Evolutionary conservation across 257 asterid species (phyloP).

Genomic region (Nicotiana benthamiana): DNA sequence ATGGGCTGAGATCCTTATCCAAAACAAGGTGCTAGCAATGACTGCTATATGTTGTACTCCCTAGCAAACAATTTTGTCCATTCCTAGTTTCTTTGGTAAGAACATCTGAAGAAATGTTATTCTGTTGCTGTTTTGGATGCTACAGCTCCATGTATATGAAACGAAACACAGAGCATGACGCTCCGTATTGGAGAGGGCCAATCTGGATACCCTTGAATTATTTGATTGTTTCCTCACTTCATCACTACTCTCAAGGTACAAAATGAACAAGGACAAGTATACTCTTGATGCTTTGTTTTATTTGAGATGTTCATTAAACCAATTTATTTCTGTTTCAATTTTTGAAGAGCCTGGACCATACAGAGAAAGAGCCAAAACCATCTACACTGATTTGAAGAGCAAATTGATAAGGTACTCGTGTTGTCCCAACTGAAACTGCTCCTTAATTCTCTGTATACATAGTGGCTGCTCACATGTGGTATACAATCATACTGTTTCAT

Average conservation of each 20-base stretch:
- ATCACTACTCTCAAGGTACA: constrained; percentile 76
- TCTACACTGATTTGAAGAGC: constrained; percentile 70
- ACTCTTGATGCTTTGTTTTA: neutral
- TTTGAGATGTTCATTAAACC: neutral
- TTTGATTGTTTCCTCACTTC: constrained; percentile 77
- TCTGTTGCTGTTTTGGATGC: neutral
- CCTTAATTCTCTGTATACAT: neutral
- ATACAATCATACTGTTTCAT: neutral
- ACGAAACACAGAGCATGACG: constrained; percentile 90
- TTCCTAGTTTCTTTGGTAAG: neutral
- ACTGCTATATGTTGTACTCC: neutral
- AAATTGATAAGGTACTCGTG: constrained; percentile 68
- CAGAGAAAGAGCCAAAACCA: constrained; percentile 54
- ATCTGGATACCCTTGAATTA: constrained; percentile 99
- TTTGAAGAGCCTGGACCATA: constrained; percentile 79
- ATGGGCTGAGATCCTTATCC: constrained; percentile 86
- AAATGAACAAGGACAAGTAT: neutral
- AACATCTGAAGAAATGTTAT: neutral
- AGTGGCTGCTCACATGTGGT: neutral
- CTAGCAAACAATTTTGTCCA: neutral
- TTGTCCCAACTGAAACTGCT: neutral
- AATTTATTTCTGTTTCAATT: constrained; percentile 8
- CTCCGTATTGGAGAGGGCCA: constrained; percentile 99
- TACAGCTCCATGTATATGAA: constrained; percentile 84
- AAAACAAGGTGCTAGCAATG: constrained; percentile 61